Evolutionary conservation across 768 basidiomycete genomes (phyloP).

Genomic region (Tricholoma hemisulphureum): DNA sequence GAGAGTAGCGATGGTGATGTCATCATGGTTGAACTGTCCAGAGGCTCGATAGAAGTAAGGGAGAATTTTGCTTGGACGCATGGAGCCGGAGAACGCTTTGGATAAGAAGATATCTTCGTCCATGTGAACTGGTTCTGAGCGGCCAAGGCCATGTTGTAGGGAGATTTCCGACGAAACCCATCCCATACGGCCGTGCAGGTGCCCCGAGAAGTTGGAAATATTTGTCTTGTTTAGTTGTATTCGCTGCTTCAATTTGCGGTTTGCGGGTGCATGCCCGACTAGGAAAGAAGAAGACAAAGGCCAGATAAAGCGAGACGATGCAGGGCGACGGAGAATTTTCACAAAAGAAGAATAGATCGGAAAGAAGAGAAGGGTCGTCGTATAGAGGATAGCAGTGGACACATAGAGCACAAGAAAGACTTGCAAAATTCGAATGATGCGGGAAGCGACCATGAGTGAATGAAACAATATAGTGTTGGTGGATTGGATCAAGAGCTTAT

Average conservation of each 20-base stretch:
- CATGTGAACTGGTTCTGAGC: conserved; percentile 32
- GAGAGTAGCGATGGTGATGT: conserved; percentile 83
- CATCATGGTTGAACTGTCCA: conserved; percentile 52
- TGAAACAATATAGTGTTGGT: neutral
- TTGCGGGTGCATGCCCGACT: neutral
- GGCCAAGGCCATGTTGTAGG: conserved; percentile 34
- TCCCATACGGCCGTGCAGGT: conserved; percentile 17
- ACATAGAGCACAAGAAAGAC: conserved; percentile 35
- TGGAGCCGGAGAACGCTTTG: conserved; percentile 65
- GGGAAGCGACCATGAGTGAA: conserved; percentile 2
- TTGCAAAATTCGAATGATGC: conserved; percentile 23
- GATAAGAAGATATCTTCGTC: conserved; percentile 57
- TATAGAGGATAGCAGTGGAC: conserved; percentile 41
- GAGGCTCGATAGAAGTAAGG: conserved; percentile 80
- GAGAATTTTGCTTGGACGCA: conserved; percentile 72
- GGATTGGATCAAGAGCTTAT: too few relatives aligned
- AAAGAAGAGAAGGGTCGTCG: conserved; percentile 39
- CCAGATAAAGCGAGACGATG: conserved; percentile 20
- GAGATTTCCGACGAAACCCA: conserved; percentile 36
- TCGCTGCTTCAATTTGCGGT: conserved; percentile 3
- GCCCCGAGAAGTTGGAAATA: conserved; percentile 10
- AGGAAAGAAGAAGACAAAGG: neutral
- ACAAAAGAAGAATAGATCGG: conserved; percentile 30
- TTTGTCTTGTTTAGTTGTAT: conserved; percentile 14
- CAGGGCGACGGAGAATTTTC: conserved; percentile 21